These are phyloP conservation scores for Amanita pallidorosea DNA, from an alignment of 768 basidiomycete genomes.

Conservation along the genomic window DNA sequence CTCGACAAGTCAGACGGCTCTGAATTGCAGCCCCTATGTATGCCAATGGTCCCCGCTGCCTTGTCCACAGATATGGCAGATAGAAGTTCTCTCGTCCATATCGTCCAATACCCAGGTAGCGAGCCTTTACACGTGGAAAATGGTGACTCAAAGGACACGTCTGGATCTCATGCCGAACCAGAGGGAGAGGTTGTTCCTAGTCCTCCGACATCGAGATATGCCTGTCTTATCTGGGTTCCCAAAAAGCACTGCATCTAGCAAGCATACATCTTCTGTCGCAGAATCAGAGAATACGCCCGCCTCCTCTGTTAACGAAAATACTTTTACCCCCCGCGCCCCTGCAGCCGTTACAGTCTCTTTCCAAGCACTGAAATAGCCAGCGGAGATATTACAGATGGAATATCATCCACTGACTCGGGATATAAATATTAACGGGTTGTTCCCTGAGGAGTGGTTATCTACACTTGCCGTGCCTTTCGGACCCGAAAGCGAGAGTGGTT, in stretches of 20 bases:
- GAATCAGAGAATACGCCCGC: not conserved
- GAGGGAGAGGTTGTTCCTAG: slow-evolving; percentile 4
- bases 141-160: not conserved
- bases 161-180: not conserved
- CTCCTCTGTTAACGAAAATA: not conserved
- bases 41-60: not conserved
- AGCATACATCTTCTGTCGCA: not conserved
- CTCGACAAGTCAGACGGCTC: not conserved
- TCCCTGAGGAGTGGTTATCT: slow-evolving; percentile 69
- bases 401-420: not conserved
- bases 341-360: slow-evolving; percentile 7
- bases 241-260: not conserved
- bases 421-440: slow-evolving; percentile 80
- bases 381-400: not conserved
- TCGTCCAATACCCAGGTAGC: not conserved
- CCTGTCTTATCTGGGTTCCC: slow-evolving; percentile 2
- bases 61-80: not conserved
- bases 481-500: slow-evolving; percentile 56
- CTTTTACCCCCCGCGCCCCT: slow-evolving; percentile 19
- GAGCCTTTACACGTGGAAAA: not conserved
- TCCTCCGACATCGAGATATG: slow-evolving; percentile 4
- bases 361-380: not conserved
- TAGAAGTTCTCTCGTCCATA: not conserved
- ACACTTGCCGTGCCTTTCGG: slow-evolving; percentile 67
- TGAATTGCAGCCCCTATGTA: slow-evolving; percentile 2